Evolutionary conservation across 495 filamentous ascomycete genomes (phyloP).

Genomic region (Penicillium cinerascens): DNA sequence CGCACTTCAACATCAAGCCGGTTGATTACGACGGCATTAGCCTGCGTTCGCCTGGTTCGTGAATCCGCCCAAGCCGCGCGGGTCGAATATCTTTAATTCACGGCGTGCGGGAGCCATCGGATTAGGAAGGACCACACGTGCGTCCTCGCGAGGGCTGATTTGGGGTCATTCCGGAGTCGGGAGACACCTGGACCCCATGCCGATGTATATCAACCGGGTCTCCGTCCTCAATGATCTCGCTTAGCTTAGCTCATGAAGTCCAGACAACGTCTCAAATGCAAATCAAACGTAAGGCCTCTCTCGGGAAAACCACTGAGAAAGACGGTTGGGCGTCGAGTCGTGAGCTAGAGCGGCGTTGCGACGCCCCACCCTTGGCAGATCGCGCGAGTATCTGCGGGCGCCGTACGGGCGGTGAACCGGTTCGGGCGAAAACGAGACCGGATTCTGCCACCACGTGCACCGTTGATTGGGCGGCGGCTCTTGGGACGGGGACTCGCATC

Average conservation of each 20-base stretch:
- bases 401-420: neutral
- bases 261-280: neutral
- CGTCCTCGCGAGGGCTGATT: neutral
- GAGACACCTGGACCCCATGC: neutral
- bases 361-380: neutral
- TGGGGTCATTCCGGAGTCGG: neutral
- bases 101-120: neutral
- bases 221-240: neutral
- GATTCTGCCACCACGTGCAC: constrained; percentile 4
- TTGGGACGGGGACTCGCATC: neutral
- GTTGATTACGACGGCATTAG: no score
- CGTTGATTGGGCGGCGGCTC: neutral
- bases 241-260: neutral
- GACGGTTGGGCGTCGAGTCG: neutral
- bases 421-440: neutral
- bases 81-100: neutral
- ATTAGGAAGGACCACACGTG: neutral
- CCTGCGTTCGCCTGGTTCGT: neutral
- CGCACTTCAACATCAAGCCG: neutral
- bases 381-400: neutral
- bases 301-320: no score
- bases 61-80: no score
- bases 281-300: neutral
- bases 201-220: neutral
- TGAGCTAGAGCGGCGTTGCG: neutral